These are phyloP conservation scores for Cadophora malorum DNA, from an alignment of 2,329 filamentous ascomycete species.

Conservation along the genomic window DNA sequence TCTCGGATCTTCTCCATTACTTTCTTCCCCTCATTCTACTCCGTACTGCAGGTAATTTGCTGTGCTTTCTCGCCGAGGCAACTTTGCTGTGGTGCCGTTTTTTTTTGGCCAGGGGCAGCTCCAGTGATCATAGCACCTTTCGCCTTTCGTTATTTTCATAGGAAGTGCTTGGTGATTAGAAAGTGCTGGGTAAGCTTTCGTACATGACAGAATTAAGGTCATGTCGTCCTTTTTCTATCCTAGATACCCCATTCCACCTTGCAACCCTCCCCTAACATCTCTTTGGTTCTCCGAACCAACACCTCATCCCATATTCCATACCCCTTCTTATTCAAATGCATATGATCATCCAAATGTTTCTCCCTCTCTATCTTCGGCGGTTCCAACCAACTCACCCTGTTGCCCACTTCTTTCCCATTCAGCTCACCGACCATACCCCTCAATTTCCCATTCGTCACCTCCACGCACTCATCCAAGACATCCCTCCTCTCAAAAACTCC, in stretches of 20 bases:
- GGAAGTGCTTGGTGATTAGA: too few species aligned
- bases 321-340: slow-evolving; percentile 31
- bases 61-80: too few species aligned
- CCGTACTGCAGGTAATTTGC: too few species aligned
- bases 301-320: slow-evolving; percentile 30
- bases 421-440: not conserved
- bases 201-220: too few species aligned
- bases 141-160: too few species aligned
- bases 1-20: too few species aligned
- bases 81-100: too few species aligned
- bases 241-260: not conserved
- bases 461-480: slow-evolving; percentile 18
- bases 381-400: slow-evolving; percentile 21
- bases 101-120: too few species aligned
- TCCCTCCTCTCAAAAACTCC: slow-evolving; percentile 28
- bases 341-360: slow-evolving; percentile 27
- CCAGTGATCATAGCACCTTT: too few species aligned
- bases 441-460: slow-evolving; percentile 23
- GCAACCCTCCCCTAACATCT: not conserved
- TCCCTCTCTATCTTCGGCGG: slow-evolving; percentile 21
- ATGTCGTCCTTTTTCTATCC: too few species aligned
- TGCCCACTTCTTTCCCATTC: not conserved
- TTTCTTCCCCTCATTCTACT: too few species aligned
- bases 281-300: not conserved
- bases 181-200: too few species aligned